Evolutionary conservation across 306 rosid genomes (phyloP), one percentile per base, ranked within the genome.

Genomic region (Acacia confusa): DNA sequence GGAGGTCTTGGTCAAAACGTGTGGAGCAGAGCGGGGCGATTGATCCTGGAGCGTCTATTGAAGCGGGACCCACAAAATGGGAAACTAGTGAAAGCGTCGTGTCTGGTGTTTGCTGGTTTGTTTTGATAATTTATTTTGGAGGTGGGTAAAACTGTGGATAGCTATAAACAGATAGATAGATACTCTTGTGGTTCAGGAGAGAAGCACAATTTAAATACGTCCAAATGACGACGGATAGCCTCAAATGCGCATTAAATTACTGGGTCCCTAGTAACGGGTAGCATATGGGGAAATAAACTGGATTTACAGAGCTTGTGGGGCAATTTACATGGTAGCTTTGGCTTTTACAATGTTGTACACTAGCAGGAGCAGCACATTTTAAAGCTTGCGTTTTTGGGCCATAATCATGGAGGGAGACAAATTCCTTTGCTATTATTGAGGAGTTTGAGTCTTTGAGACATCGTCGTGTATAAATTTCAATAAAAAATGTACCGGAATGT

Each of bases 1-100:
- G 97, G 92, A 89, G 9, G 43, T 89, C 50, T 77, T 95, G 75
- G 65, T 89, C 63, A 91, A 82, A 82, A 71, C 71, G 36, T 78
- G 84, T 38, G 61, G 40, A 6, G 68, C 38, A 55, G 74, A 78
- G 17, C 13, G 4, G 44, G 15, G 57, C 8, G 57, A 70, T 14
- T 68, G 73, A 32, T 30, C 3, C 2, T 61, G 68, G 9, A 27
- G 36, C 4, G 19, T 0, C 17, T 1, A 48, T 13, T 28, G n/a
- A 12, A 9, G 72, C 6, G 47, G 72, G 72, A 3, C 47, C 47
- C 47, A 67, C 47, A 4, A 5, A n/a, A n/a, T 9, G 45, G 30
- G 50, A 4, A 27, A n/a, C 22, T 10, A 41, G 22, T 3, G 48
- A 67, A 19, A 16, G 73, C 50, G 19, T 41, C 4, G 34, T 70